Evolutionary conservation across 148 eudicot genomes (phyloP).

Genomic region (Diospyros kaki): DNA sequence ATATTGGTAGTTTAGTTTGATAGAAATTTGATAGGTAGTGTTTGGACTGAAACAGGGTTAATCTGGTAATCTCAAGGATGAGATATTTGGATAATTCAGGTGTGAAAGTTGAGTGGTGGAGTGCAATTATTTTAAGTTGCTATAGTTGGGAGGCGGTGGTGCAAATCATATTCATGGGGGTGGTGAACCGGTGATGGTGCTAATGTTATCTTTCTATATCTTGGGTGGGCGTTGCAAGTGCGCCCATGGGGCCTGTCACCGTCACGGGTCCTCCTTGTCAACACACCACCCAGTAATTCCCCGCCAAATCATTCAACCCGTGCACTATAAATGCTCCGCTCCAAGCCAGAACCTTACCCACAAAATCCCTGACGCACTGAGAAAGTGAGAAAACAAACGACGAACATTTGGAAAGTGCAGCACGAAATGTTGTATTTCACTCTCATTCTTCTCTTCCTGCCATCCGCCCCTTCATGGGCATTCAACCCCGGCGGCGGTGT

Average conservation of each 20-base stretch:
- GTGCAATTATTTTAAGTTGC: not conserved
- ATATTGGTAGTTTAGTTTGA: too few species aligned
- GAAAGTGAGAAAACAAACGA: too few species aligned
- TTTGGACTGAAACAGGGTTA: too few species aligned
- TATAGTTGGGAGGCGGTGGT: not conserved
- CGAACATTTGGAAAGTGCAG: not conserved
- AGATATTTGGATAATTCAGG: not conserved
- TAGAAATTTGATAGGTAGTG: too few species aligned
- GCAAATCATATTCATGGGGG: not conserved
- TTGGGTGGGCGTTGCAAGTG: not conserved
- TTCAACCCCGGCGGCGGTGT: slow-evolving; percentile 1
- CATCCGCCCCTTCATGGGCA: slow-evolving; percentile 15
- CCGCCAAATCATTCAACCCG: not conserved
- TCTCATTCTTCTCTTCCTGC: slow-evolving; percentile 22
- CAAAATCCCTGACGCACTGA: not conserved
- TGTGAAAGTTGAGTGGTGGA: not conserved
- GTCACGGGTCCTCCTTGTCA: not conserved
- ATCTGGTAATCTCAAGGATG: too few species aligned
- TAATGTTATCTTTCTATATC: too few species aligned
- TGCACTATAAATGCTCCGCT: not conserved
- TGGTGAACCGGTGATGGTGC: not conserved
- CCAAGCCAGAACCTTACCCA: not conserved
- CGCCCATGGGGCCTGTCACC: not conserved
- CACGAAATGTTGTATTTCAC: slow-evolving; percentile 6
- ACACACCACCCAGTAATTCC: not conserved